Percentiles rank a stretch among this genome's conserved stretches.
phyloP scores from a whole-genome alignment of 1,284 basidiomycete species.

The Takashimella koratensis region DNA sequence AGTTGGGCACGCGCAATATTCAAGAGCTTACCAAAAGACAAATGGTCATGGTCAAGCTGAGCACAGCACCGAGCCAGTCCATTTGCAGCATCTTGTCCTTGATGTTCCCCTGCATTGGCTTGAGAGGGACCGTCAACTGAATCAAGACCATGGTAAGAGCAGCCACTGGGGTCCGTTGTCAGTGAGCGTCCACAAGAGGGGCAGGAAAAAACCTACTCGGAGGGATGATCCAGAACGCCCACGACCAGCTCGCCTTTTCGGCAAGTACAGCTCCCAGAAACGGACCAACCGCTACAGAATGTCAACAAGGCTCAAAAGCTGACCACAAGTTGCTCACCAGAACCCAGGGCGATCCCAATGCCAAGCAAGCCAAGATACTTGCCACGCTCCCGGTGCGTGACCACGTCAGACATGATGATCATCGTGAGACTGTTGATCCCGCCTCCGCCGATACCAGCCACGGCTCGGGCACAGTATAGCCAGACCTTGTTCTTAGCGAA shows the following conservation, averaged over 20 bases:
- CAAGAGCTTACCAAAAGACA: too few species aligned
- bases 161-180: constrained; percentile 16
- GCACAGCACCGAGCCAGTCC: constrained; percentile 29
- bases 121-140: constrained; percentile 26
- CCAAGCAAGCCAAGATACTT: constrained; percentile 43
- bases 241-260: constrained; percentile 25
- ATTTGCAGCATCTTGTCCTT: constrained; percentile 26
- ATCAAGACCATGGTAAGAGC: constrained; percentile 27
- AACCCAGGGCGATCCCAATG: constrained; percentile 27
- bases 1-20: too few species aligned
- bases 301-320: not conserved
- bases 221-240: constrained; percentile 35
- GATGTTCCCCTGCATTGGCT: constrained; percentile 18
- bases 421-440: constrained; percentile 47
- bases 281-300: constrained; percentile 20
- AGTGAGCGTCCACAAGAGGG: not conserved
- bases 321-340: constrained; percentile 8
- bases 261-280: constrained; percentile 28
- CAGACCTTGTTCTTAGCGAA: constrained; percentile 29
- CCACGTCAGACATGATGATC: constrained; percentile 49
- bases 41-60: constrained; percentile 26
- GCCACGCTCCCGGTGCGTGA: constrained; percentile 45
- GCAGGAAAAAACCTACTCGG: constrained; percentile 11
- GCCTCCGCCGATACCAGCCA: constrained; percentile 50
- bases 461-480: constrained; percentile 40